Conservation (phyloP, 2,329 filamentous ascomycete genomes). For the Paecilomyces sp. region DNA sequence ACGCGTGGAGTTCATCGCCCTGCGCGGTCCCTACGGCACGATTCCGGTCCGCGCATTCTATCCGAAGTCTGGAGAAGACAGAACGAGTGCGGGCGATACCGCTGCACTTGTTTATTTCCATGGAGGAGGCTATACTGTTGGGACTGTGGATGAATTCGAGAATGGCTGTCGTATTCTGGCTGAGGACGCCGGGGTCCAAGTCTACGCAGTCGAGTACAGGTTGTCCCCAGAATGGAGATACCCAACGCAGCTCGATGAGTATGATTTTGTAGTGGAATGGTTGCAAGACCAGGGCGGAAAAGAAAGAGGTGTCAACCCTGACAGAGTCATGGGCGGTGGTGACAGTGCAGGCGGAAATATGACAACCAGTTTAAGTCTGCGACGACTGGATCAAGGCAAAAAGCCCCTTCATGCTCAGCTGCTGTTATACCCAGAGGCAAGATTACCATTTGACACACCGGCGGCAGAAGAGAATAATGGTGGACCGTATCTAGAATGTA, state of each 20-base stretch:
- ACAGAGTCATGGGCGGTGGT: conserved; percentile 23
- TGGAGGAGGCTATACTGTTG: conserved; percentile 31
- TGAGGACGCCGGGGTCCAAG: conserved; percentile 17
- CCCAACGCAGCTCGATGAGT: conserved; percentile 28
- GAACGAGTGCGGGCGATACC: conserved; percentile 8
- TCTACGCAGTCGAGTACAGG: conserved; percentile 28
- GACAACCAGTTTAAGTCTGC: conserved; percentile 24
- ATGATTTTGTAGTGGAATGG: conserved; percentile 22
- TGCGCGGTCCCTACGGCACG: conserved; percentile 25
- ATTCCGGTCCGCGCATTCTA: conserved; percentile 29
- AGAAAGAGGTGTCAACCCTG: conserved; percentile 17
- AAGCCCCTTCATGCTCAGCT: conserved; percentile 21
- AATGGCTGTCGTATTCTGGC: conserved; percentile 26
- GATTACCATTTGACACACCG: conserved; percentile 23
- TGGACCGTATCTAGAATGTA: conserved; percentile 26
- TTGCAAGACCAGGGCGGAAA: conserved; percentile 15
- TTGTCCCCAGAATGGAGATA: conserved; percentile 25
- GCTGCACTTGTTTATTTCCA: conserved; percentile 31
- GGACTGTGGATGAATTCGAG: conserved; percentile 32
- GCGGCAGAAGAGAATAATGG: conserved; percentile 26
- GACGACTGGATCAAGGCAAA: conserved; percentile 18
- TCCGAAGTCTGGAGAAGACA: conserved; percentile 9
- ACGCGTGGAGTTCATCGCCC: conserved; percentile 23
- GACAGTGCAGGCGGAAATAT: conserved; percentile 31
- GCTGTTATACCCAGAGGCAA: conserved; percentile 27